Conservation (phyloP, 2,329 filamentous ascomycete genomes). For the Claviceps monticola region DNA sequence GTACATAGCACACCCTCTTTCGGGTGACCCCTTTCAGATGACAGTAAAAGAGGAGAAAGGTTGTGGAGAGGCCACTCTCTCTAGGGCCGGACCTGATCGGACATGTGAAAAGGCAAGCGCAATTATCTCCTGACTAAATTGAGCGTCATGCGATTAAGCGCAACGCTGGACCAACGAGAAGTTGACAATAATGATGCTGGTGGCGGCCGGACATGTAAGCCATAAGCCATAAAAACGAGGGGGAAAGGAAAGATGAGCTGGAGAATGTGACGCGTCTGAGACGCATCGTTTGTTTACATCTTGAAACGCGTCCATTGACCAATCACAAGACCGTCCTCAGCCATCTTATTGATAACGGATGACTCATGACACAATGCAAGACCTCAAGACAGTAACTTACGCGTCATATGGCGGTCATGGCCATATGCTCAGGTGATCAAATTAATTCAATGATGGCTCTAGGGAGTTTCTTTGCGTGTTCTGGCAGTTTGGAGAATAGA, state of each 20-base stretch:
- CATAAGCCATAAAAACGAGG: not conserved
- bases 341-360: no score
- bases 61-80: not conserved
- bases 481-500: no score
- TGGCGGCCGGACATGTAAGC: not conserved
- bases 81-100: not conserved
- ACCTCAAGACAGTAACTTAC: not conserved
- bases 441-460: no score
- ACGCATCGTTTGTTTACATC: conserved; percentile 7
- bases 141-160: not conserved
- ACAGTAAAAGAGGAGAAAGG: not conserved
- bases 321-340: not conserved
- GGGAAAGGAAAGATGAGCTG: not conserved
- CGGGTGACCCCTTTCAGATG: not conserved
- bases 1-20: no score
- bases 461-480: no score
- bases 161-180: conserved; percentile 2
- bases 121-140: not conserved
- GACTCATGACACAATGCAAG: no score
- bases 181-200: not conserved
- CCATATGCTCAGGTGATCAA: no score
- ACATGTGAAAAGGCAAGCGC: conserved; percentile 1
- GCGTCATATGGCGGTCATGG: not conserved
- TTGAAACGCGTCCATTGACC: not conserved
- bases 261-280: conserved; percentile 1